Base-by-base conservation (phyloP, 441 rosid genomes). In the Pelargonium citronellum region DNA sequence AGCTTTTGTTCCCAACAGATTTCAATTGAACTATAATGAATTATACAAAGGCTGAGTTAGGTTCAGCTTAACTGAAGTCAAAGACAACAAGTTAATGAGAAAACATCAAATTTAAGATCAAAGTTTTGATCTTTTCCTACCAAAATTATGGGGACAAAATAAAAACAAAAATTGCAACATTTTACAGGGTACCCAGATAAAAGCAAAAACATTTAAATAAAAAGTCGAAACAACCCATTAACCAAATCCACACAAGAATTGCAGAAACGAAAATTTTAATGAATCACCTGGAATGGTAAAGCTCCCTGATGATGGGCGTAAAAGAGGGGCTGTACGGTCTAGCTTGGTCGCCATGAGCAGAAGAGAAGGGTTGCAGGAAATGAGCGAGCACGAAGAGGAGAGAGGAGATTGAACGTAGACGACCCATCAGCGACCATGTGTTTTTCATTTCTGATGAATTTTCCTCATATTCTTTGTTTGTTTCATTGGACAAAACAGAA, bases 291-390 rank as follows among this genome's bases (percentile, higher is more conserved):
- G 97, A 91, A 79, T 88, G 98, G 77, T 95, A 95, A 76, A 95
- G 98, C 88, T 92, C 97, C 69, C 85, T 84, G 82, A 91, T 89
- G 78, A 95, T 88, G 24, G 96, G 94, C 30, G 91, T 88, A n/a
- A 71, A 12, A 72, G 86, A 76, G 7, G 77, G 72, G 58, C 64
- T 71, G 30, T 77, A 69, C 57, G 81, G 77, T 34, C 71, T 39
- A 53, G 67, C 73, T 34, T 61, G 22, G 3, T 53, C 75, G 66
- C 76, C 82, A 55, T 70, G 15, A 68, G 74, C 77, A 57, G 77
- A 60, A 1, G 68, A 73, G 12, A 79, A 75, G 34, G 44, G 68
- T 73, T 47, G 58, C 58, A 51, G 69, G 20, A 80, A 74, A 64
- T 30, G 75, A 71, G 82, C 67, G 44, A 67, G 61, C 20, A 77